Percentiles rank a stretch among this genome's conserved stretches.
These are phyloP conservation scores for Mycena rebaudengoi DNA, from an alignment of 768 basidiomycete genomes.

Conservation along the genomic window DNA sequence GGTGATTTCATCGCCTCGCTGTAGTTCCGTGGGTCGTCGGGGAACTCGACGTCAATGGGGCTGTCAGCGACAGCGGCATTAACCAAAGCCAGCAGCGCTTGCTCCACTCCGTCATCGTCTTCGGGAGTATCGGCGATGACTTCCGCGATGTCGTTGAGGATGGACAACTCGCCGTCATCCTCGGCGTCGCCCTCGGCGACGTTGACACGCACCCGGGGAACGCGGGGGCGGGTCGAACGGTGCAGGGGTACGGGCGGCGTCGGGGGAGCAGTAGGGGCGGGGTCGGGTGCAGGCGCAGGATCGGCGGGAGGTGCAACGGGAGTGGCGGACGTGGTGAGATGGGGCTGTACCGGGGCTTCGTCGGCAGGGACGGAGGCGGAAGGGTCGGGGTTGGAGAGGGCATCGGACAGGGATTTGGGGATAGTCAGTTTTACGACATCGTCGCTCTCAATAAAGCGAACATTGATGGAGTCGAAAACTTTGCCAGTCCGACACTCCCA, in stretches of 20 bases:
- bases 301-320: too few relatives aligned
- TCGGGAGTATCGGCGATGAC: not conserved
- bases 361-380: too few relatives aligned
- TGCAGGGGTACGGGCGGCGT: too few relatives aligned
- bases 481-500: conserved; percentile 6
- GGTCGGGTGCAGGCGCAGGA: too few relatives aligned
- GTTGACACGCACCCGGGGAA: too few relatives aligned
- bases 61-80: not conserved
- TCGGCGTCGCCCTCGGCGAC: not conserved
- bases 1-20: not conserved
- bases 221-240: too few relatives aligned
- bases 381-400: too few relatives aligned
- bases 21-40: not conserved
- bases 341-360: too few relatives aligned
- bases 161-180: not conserved
- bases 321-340: too few relatives aligned
- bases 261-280: too few relatives aligned
- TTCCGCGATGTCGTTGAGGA: not conserved
- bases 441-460: conserved; percentile 28
- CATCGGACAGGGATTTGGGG: too few relatives aligned
- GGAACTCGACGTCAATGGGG: not conserved
- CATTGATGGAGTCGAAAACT: conserved; percentile 25
- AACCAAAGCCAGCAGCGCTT: not conserved
- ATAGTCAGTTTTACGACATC: not conserved
- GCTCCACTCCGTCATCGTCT: not conserved